These are phyloP conservation scores for Poa pratensis DNA, from an alignment of 176 grass and related monocot genomes.

Conservation along the genomic window DNA sequence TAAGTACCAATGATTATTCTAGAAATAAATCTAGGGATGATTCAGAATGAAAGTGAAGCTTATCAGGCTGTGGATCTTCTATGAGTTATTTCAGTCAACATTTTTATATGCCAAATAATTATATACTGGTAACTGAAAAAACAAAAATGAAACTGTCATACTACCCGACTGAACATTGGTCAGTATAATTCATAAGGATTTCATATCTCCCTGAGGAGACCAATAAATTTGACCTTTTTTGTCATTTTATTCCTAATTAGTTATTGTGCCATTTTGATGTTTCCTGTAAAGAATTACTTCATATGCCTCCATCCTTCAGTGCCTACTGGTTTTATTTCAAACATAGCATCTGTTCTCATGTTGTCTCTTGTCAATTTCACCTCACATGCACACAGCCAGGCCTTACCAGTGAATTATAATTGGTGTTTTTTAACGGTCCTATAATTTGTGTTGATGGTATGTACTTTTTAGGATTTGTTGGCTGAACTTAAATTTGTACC, in stretches of 20 bases:
- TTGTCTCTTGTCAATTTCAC: neutral
- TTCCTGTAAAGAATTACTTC: neutral
- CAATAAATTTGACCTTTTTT: neutral
- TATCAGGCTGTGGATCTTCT: neutral
- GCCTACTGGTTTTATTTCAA: neutral
- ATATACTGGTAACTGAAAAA: neutral
- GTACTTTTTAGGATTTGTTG: neutral
- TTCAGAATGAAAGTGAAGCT: neutral
- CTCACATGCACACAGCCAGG: neutral
- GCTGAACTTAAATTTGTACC: slow-evolving; percentile 10
- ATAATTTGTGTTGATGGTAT: neutral
- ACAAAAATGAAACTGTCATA: neutral
- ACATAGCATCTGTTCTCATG: neutral
- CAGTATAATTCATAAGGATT: neutral
- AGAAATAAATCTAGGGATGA: neutral
- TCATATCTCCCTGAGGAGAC: neutral
- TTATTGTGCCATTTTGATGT: neutral
- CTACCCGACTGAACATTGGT: neutral
- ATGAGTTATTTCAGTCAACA: neutral
- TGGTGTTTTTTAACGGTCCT: neutral
- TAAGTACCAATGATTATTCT: neutral
- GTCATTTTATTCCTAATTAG: neutral
- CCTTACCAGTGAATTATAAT: neutral
- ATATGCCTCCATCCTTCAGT: neutral
- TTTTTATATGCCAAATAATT: neutral